phyloP scores from a whole-genome alignment of 2,329 filamentous ascomycete genomes.

The Verticillium zaregamsianum region DNA sequence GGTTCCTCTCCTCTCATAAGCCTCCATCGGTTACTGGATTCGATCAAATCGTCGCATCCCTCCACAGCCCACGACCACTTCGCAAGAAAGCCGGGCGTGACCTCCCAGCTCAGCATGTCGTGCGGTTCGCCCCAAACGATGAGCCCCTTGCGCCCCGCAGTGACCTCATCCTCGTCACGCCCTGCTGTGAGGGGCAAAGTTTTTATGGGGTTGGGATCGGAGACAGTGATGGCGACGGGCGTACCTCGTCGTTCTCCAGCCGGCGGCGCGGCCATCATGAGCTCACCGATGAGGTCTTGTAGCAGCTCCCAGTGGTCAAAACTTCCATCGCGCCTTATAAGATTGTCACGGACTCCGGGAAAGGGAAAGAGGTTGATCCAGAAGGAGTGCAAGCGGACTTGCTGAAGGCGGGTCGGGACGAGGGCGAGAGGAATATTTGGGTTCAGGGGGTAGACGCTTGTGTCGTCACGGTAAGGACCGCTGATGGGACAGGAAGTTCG shows the following conservation, averaged over 20 bases:
- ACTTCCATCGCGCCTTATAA: conserved; percentile 4
- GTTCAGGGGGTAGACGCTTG: conserved; percentile 6
- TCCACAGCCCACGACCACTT: conserved; percentile 17
- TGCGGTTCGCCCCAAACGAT: conserved; percentile 20
- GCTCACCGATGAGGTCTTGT: conserved; percentile 5
- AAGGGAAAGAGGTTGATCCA: conserved; percentile 11
- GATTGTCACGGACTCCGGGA: conserved; percentile 7
- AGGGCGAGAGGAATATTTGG: conserved; percentile 8
- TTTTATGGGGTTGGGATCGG: not conserved
- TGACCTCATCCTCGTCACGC: conserved; percentile 1
- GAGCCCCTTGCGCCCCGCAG: conserved; percentile 9
- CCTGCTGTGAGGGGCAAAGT: not conserved
- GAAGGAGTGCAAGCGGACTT: conserved; percentile 1
- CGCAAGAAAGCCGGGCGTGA: conserved; percentile 15
- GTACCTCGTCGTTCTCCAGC: not conserved
- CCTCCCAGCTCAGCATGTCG: conserved; percentile 16
- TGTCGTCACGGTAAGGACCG: conserved; percentile 5
- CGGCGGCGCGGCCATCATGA: conserved; percentile 1
- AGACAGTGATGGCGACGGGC: not conserved
- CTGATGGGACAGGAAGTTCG: conserved; percentile 1
- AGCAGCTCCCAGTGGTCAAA: conserved; percentile 7
- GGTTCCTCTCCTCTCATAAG: conserved; percentile 14
- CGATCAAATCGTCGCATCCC: conserved; percentile 15
- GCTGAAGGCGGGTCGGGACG: conserved; percentile 2
- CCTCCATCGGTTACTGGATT: conserved; percentile 17